A percentile compares a stretch with the other conserved stretches of the same genome.
Evolutionary conservation across 2,329 filamentous ascomycete species (phyloP).

Genomic region (Paraconiothyrium sp.): DNA sequence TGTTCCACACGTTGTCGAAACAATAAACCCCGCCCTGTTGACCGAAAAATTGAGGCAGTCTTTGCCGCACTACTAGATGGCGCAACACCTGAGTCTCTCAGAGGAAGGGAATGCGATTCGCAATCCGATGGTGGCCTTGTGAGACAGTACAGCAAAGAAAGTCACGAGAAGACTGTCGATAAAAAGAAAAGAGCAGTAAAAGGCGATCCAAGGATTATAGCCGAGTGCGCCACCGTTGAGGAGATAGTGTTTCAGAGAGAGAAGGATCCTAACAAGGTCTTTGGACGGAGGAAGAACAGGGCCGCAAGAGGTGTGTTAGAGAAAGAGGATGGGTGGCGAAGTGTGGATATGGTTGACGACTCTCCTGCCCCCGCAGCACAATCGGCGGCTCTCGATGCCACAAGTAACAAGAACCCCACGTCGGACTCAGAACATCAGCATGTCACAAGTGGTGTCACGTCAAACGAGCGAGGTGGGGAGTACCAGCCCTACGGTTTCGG

Average conservation of each 20-base stretch:
- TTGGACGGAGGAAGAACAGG: conserved; percentile 58
- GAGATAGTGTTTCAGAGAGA: conserved; percentile 59
- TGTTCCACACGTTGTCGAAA: conserved; percentile 66
- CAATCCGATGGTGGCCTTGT: conserved; percentile 19
- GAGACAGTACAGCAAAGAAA: not conserved
- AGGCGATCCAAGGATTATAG: conserved; percentile 61
- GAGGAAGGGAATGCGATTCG: conserved; percentile 17
- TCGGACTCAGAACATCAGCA: conserved; percentile 28
- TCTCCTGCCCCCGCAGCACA: conserved; percentile 12
- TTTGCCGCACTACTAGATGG: conserved; percentile 57
- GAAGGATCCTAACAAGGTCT: conserved; percentile 57
- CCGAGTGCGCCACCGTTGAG: conserved; percentile 63
- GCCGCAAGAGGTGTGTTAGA: conserved; percentile 51
- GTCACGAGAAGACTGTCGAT: conserved; percentile 12
- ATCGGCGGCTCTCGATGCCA: conserved; percentile 9
- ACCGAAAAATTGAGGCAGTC: conserved; percentile 62
- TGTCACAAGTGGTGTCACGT: conserved; percentile 23
- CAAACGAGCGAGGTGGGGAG: conserved; percentile 17
- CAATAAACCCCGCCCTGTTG: conserved; percentile 60
- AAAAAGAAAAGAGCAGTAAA: conserved; percentile 52
- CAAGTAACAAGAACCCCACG: conserved; percentile 23
- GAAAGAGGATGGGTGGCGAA: conserved; percentile 53
- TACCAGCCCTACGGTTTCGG: conserved; percentile 37
- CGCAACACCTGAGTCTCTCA: conserved; percentile 41
- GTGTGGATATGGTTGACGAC: conserved; percentile 56